These are phyloP conservation scores for Paraphoma sp. DNA, from an alignment of 2,329 filamentous ascomycete genomes.

Conservation along the genomic window DNA sequence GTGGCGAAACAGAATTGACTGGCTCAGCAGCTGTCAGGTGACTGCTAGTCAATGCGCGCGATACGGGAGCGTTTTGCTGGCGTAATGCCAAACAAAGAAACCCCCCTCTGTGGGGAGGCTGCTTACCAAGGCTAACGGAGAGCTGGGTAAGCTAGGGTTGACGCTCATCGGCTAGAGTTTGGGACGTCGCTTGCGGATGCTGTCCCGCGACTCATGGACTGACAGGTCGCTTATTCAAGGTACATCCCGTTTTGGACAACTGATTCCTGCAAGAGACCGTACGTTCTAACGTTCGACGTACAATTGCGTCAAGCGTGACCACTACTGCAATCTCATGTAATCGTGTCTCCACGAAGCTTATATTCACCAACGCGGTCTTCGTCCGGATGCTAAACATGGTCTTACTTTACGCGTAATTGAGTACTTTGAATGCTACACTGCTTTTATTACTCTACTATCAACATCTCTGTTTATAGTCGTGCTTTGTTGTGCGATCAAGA, in stretches of 20 bases:
- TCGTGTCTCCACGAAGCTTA: too few relatives aligned
- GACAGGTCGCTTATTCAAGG: background rate
- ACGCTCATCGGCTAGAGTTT: background rate
- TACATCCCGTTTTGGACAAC: background rate
- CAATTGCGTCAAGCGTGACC: too few relatives aligned
- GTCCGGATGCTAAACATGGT: too few relatives aligned
- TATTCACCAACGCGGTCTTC: too few relatives aligned
- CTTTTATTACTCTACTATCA: too few relatives aligned
- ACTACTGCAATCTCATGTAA: too few relatives aligned
- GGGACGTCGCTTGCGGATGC: background rate
- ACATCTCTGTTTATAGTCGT: too few relatives aligned
- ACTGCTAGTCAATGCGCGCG: background rate
- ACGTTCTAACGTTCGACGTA: too few relatives aligned
- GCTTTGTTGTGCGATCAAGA: too few relatives aligned
- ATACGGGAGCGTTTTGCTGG: background rate
- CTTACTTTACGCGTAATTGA: too few relatives aligned
- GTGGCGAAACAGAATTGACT: background rate
- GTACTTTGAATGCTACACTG: too few relatives aligned
- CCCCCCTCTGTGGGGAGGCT: background rate
- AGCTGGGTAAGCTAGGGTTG: background rate
- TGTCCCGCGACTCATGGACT: background rate
- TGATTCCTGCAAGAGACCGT: too few relatives aligned
- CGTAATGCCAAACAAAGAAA: slow-evolving; percentile 3
- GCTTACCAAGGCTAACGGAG: background rate
- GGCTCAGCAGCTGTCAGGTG: slow-evolving; percentile 1